Base-by-base conservation (phyloP, 208 protist genomes). In the Borovskyia barvae region DNA sequence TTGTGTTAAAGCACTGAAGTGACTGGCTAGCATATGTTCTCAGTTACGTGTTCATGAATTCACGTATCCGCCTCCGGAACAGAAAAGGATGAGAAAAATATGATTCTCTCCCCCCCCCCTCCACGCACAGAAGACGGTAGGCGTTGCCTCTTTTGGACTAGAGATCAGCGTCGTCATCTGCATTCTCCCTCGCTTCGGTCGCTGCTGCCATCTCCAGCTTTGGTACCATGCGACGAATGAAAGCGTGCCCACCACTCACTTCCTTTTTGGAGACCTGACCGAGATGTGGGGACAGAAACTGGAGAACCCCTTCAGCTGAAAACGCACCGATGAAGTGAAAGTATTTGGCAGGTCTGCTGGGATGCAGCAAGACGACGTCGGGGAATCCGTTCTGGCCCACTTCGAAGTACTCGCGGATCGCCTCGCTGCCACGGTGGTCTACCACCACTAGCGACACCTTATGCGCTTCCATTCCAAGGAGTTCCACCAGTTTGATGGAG, bases 271-370 rank as follows among this genome's bases (percentile, higher is more conserved):
- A 5, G 3, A 58, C 20, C 2, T 66, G 22, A 14, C 52, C 15
- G 20, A 53, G 36, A 40, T 64, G 45, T 9, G 51, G 32, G 0
- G 39, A 29, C 41, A 66, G 45, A 39, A 82, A 82, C 29, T 72
- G 59, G 7, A 67, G 54, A 8, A 82, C 24, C 6, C 65, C 40
- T 25, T 73, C 67, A 3, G 53, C 66, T 5, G 50, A 57, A 40
- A 79, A 75, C 15, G 71, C 46, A 11, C 76, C 76, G 8, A 66
- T 45, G 29, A 79, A 72, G 52, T 62, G 66, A 63, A 41, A 66
- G 63, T 77, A 82, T 36, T 40, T 39, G 1, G 50, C 54, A 0
- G 41, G 42, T 7, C 41, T 30, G n/a, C 37, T 24, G 2, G 46
- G 22, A 5, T 52, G 52, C 15, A 79, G 4, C 9, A 82, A 19